Conservation (phyloP, 2,329 filamentous ascomycete species). For the Cladosporium cucumerinum region DNA sequence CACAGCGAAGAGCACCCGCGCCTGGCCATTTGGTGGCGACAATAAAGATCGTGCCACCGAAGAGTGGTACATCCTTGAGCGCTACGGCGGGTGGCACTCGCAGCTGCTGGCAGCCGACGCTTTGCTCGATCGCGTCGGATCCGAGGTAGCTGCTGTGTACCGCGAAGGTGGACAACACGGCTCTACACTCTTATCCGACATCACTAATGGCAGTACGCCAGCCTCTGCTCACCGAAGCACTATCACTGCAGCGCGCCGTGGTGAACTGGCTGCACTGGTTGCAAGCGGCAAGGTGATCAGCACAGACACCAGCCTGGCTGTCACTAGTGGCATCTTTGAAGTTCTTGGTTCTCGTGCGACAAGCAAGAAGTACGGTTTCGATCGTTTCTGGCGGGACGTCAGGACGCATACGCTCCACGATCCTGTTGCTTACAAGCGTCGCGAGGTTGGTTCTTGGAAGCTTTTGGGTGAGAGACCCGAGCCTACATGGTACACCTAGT, state of each 20-base stretch:
- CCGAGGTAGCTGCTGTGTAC: constrained; percentile 49
- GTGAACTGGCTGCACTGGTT: constrained; percentile 61
- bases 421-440: constrained; percentile 64
- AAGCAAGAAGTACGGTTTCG: constrained; percentile 56
- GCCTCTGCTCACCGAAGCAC: constrained; percentile 33
- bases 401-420: constrained; percentile 65
- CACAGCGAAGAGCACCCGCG: constrained; percentile 54
- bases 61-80: constrained; percentile 63
- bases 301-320: constrained; percentile 57
- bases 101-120: constrained; percentile 59
- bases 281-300: constrained; percentile 61
- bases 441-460: constrained; percentile 58
- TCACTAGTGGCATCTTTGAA: constrained; percentile 62
- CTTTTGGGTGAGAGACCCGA: constrained; percentile 56
- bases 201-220: constrained; percentile 25
- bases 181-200: constrained; percentile 20
- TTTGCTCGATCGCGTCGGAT: constrained; percentile 55
- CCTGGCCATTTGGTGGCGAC: constrained; percentile 64
- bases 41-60: constrained; percentile 58
- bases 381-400: constrained; percentile 66
- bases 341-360: constrained; percentile 60
- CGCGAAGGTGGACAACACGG: constrained; percentile 30
- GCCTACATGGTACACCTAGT: constrained; percentile 60
- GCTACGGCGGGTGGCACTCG: constrained; percentile 62
- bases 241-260: constrained; percentile 53